Conservation (phyloP, 768 basidiomycete species). For the Auriscalpium orientale region DNA sequence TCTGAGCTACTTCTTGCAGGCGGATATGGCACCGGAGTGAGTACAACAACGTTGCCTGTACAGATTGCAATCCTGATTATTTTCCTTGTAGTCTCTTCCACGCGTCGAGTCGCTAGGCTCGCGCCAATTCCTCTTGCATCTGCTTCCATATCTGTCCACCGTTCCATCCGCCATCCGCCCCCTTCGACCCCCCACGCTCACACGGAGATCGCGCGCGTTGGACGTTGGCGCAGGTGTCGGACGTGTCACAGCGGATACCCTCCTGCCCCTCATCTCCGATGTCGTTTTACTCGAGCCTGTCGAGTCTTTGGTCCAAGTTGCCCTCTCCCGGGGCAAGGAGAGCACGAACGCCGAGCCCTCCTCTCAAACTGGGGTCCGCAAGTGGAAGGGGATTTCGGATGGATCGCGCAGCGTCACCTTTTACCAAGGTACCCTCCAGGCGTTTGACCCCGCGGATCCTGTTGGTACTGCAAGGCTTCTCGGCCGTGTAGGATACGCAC, state of each 20-base stretch:
- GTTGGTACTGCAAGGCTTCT: conserved; percentile 37
- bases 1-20: conserved; percentile 22
- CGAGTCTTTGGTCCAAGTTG: conserved; percentile 65
- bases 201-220: conserved; percentile 60
- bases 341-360: conserved; percentile 24
- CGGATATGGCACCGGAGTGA: conserved; percentile 49
- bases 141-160: conserved; percentile 71
- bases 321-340: conserved; percentile 34
- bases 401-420: conserved; percentile 67
- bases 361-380: conserved; percentile 7
- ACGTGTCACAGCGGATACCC: conserved; percentile 80
- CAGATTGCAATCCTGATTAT: conserved; percentile 1
- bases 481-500: conserved; percentile 62
- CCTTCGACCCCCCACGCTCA: conserved; percentile 24
- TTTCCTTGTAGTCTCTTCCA: conserved; percentile 62
- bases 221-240: conserved; percentile 96
- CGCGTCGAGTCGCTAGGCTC: conserved; percentile 87
- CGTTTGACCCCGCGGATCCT: conserved; percentile 62
- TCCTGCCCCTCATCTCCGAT: conserved; percentile 82
- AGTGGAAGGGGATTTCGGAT: conserved; percentile 66
- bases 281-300: conserved; percentile 91
- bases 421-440: conserved; percentile 72
- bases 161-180: conserved; percentile 68
- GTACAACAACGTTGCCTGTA: conserved; percentile 14
- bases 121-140: conserved; percentile 75